Percentiles rank a stretch among this genome's conserved stretches.
These are phyloP conservation scores for Pseudogymnoascus sp. DNA, from an alignment of 2,329 filamentous ascomycete species.

Conservation along the genomic window DNA sequence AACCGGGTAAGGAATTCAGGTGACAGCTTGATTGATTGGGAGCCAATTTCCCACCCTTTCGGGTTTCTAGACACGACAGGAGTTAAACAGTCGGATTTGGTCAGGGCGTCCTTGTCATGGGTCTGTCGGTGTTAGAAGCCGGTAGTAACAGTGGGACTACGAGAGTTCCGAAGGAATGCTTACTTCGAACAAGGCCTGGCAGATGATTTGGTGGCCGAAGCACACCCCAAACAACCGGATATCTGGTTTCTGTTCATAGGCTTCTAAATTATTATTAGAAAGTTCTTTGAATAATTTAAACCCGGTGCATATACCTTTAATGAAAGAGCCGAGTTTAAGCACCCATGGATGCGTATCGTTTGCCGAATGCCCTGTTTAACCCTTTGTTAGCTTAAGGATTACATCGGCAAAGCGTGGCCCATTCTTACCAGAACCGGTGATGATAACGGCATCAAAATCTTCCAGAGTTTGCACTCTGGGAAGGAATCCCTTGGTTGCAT, in stretches of 20 bases:
- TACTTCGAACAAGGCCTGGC: conserved; percentile 29
- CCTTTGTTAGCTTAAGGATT: neutral
- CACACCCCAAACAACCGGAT: conserved; percentile 37
- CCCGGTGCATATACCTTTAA: conserved; percentile 22
- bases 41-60: conserved; percentile 28
- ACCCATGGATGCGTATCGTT: conserved; percentile 18
- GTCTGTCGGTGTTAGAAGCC: neutral
- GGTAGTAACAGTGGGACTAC: neutral
- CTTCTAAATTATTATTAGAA: conserved; percentile 10
- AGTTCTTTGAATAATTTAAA: neutral
- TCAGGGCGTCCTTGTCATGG: too few relatives aligned
- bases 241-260: conserved; percentile 24
- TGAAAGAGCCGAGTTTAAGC: conserved; percentile 15
- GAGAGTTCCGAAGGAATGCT: neutral
- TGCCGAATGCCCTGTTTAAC: conserved; percentile 13
- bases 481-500: neutral
- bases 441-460: conserved; percentile 31
- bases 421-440: conserved; percentile 31
- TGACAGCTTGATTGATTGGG: conserved; percentile 24
- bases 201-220: conserved; percentile 37
- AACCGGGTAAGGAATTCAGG: conserved; percentile 19
- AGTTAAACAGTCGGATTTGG: too few relatives aligned
- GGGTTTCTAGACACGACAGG: conserved; percentile 18
- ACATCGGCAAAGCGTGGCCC: neutral
- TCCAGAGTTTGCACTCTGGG: neutral